phyloP scores from a whole-genome alignment of 2,329 filamentous ascomycete genomes.

The Bisporella sp. region DNA sequence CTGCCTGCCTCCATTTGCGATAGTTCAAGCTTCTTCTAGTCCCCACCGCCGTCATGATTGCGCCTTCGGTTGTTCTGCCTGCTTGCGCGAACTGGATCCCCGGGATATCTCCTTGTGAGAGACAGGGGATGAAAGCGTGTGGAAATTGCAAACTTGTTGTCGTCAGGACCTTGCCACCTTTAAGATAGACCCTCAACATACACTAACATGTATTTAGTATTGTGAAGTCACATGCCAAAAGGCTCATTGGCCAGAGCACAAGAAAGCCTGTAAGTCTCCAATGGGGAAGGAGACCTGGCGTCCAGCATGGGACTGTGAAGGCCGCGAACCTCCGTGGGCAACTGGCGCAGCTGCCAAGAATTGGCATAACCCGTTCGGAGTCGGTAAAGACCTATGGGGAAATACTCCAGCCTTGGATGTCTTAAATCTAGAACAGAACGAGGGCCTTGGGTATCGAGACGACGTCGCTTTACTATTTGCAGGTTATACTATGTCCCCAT shows the following conservation, averaged over 20 bases:
- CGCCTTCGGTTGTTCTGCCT: no score
- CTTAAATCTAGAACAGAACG: slow-evolving; percentile 9
- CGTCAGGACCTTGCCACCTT: no score
- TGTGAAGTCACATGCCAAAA: slow-evolving; percentile 9
- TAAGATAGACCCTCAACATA: no score
- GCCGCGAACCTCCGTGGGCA: slow-evolving; percentile 1
- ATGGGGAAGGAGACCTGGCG: slow-evolving; percentile 10
- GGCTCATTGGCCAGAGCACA: slow-evolving; percentile 12
- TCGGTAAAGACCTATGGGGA: slow-evolving; percentile 13
- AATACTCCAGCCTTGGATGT: slow-evolving; percentile 14
- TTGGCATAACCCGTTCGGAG: slow-evolving; percentile 2
- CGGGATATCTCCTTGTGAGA: no score
- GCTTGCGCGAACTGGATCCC: no score
- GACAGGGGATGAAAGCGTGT: no score
- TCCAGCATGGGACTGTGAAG: slow-evolving; percentile 9
- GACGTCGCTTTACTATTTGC: slow-evolving; percentile 13
- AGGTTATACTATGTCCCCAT: slow-evolving; percentile 1
- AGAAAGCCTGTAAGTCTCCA: slow-evolving; percentile 10
- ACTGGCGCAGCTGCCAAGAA: background rate
- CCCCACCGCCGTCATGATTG: no score
- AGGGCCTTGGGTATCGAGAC: slow-evolving; percentile 9
- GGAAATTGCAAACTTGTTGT: no score
- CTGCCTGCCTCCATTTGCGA: no score
- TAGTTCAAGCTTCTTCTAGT: no score
- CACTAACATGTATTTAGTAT: slow-evolving; percentile 2